These are phyloP conservation scores for Casuarina equisetifolia DNA, from an alignment of 306 rosid genomes.

Conservation along the genomic window DNA sequence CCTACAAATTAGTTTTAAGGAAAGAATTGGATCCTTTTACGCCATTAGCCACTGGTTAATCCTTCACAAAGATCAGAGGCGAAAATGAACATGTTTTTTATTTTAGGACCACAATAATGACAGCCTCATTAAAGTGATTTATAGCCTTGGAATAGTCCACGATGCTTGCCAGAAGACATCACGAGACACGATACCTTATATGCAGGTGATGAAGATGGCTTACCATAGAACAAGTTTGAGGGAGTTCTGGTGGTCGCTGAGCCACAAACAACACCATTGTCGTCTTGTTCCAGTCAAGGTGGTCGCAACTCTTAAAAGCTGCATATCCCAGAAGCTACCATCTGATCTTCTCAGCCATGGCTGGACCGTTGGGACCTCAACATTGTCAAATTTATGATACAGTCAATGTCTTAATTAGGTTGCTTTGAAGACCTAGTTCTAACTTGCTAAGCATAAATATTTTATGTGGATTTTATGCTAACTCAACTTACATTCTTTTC, in stretches of 20 bases:
- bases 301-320: constrained; percentile 20
- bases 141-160: neutral
- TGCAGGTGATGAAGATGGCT: constrained; percentile 69
- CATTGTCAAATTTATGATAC: neutral
- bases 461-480: too few relatives aligned
- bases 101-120: constrained; percentile 9
- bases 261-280: constrained; percentile 47
- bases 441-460: too few relatives aligned
- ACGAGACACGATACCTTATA: constrained; percentile 57
- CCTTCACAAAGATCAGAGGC: too few relatives aligned
- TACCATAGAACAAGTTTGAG: constrained; percentile 63
- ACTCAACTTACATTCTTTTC: too few relatives aligned
- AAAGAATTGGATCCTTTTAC: too few relatives aligned
- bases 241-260: constrained; percentile 76
- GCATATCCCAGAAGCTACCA: constrained; percentile 32
- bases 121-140: constrained; percentile 14
- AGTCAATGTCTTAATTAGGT: too few relatives aligned
- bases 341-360: neutral
- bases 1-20: too few relatives aligned
- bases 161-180: constrained; percentile 30
- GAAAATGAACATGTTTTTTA: too few relatives aligned
- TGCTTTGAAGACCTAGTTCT: too few relatives aligned
- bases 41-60: too few relatives aligned
- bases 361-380: neutral
- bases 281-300: constrained; percentile 39